phyloP scores from a whole-genome alignment of 78 protist species.

The Acrasis kona region DNA sequence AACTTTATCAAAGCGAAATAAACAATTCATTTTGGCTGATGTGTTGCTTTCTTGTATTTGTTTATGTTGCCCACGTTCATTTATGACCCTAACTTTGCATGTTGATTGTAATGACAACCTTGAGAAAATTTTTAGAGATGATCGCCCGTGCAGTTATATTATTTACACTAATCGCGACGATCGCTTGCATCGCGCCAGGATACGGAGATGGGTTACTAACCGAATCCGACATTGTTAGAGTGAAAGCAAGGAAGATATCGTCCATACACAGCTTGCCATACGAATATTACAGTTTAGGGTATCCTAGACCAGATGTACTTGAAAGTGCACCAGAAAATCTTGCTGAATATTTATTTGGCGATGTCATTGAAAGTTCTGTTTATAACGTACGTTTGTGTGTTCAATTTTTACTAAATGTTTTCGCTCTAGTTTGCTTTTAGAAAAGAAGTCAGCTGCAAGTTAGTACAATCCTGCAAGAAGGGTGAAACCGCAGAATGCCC shows the following conservation, averaged over 20 bases:
- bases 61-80: too few relatives aligned
- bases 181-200: too few relatives aligned
- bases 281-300: constrained; percentile 44
- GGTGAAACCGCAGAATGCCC: constrained; percentile 11
- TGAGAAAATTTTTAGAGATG: too few relatives aligned
- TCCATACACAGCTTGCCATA: constrained; percentile 44
- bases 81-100: too few relatives aligned
- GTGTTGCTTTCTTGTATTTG: too few relatives aligned
- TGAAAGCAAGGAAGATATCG: not conserved
- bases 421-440: not conserved
- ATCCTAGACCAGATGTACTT: constrained; percentile 39
- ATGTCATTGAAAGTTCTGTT: constrained; percentile 43
- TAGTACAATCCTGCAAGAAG: not conserved
- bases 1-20: too few relatives aligned
- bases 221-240: not conserved
- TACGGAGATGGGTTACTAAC: too few relatives aligned
- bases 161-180: too few relatives aligned
- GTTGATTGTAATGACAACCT: too few relatives aligned
- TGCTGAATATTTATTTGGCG: constrained; percentile 77
- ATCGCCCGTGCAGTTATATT: too few relatives aligned
- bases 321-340: constrained; percentile 47
- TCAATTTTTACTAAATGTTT: not conserved
- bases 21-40: too few relatives aligned
- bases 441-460: not conserved
- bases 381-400: constrained; percentile 31